These are phyloP conservation scores for Saccharum hybrid DNA, from an alignment of 202 grass and related monocot species.

Conservation along the genomic window DNA sequence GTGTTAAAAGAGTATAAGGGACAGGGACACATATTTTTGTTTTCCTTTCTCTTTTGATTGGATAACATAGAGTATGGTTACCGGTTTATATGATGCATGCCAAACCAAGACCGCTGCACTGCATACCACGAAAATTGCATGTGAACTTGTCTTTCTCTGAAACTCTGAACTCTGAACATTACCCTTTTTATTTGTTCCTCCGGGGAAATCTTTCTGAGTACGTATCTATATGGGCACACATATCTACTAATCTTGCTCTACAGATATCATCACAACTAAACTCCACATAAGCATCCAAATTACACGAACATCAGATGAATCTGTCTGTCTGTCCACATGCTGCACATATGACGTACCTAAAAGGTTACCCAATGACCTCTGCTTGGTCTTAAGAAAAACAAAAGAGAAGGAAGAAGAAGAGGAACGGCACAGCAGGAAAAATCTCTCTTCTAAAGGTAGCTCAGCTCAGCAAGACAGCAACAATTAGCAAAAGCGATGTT, in stretches of 20 bases:
- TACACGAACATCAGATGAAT: neutral
- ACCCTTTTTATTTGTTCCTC: neutral
- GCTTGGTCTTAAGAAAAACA: neutral
- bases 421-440: neutral
- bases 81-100: neutral
- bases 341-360: neutral
- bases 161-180: neutral
- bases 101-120: neutral
- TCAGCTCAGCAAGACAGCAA: slow-evolving; percentile 4
- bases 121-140: neutral
- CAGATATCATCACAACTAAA: too few relatives aligned
- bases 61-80: neutral
- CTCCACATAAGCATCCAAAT: neutral
- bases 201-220: neutral
- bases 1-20: neutral
- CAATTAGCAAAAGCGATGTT: slow-evolving; percentile 8
- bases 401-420: neutral
- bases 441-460: slow-evolving; percentile 3
- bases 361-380: slow-evolving; percentile 2
- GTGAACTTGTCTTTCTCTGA: neutral
- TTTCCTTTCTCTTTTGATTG: neutral
- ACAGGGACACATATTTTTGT: neutral
- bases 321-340: neutral
- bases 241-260: slow-evolving; percentile 2
- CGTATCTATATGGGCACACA: neutral